Conservation (phyloP, 2,329 filamentous ascomycete species). For the Botrytis pseudocinerea region DNA sequence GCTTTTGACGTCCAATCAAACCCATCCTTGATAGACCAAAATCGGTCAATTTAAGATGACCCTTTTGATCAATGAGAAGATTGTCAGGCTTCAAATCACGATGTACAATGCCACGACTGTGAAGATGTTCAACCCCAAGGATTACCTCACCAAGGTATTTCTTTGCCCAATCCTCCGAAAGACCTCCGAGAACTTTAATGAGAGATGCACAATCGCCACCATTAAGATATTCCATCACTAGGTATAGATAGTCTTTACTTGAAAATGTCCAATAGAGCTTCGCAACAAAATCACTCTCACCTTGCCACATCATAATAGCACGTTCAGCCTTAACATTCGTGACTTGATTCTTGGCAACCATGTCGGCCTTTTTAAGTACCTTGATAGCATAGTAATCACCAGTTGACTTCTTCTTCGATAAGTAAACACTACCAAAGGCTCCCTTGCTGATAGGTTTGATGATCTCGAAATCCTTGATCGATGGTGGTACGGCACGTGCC, state of each 20-base stretch:
- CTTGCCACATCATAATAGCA: slow-evolving; percentile 99
- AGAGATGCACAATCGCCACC: slow-evolving; percentile 95
- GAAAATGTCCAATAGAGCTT: slow-evolving; percentile 99
- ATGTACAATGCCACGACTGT: slow-evolving; percentile 92
- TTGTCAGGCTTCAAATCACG: slow-evolving; percentile 97
- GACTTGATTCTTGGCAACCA: slow-evolving; percentile 99
- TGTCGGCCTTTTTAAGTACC: slow-evolving; percentile 98
- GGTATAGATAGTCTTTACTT: slow-evolving; percentile 96
- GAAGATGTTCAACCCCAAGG: slow-evolving; percentile 93
- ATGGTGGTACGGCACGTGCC: slow-evolving; percentile 84
- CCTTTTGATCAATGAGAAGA: slow-evolving; percentile 92
- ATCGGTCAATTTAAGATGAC: slow-evolving; percentile 94
- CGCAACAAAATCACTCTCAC: slow-evolving; percentile 97
- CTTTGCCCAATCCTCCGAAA: slow-evolving; percentile 97
- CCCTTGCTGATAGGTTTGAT: slow-evolving; percentile 99
- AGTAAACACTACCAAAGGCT: slow-evolving; percentile 94
- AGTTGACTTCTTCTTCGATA: slow-evolving; percentile 98
- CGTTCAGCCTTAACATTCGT: slow-evolving; percentile 98
- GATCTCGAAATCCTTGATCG: slow-evolving; percentile 99
- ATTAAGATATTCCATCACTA: slow-evolving; percentile 99
- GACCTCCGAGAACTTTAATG: slow-evolving; percentile 87
- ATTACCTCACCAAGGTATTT: slow-evolving; percentile 97
- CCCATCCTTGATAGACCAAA: slow-evolving; percentile 98
- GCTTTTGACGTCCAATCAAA: slow-evolving; percentile 91
- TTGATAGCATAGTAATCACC: slow-evolving; percentile 99